Evolutionary conservation across 2,329 filamentous ascomycete genomes (phyloP), one percentile per base, ranked within the genome.

Genomic region (Alternaria sp.): DNA sequence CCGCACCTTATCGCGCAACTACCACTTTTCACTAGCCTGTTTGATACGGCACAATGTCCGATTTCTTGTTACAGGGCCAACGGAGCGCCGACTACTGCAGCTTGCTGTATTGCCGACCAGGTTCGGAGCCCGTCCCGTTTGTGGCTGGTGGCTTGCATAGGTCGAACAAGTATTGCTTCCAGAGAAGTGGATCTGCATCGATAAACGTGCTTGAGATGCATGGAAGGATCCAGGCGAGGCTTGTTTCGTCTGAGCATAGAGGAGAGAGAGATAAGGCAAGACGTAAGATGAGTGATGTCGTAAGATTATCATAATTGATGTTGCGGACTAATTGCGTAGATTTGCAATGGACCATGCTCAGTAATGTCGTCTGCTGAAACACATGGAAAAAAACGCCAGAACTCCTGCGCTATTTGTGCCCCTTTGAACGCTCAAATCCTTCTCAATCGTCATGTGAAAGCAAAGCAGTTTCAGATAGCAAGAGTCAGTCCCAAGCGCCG

Each of bases 1-100:
- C 51, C 56, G 56, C 60, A 55, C 55, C 49, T 54, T 59, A 49
- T 49, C 59, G 36, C 27, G 51, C 59, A 54, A 40, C 57, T 53
- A 53, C 40, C 43, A 49, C 38, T 20, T 16, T 44, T 45, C 40
- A 36, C 60, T 62, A 59, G 48, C 56, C 51, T 34, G 32, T 62
- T 52, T 50, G 41, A 48, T 20, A 22, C 59, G 34, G 48, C 32
- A 45, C 36, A 32, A 57, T 32, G 36, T 38, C 34, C 44, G 20
- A 32, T 49, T 49, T 49, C 32, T 34, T 57, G 46, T 34, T 40
- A 52, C 49, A 57, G 48, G 58, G 40, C 38, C 48, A 46, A 27
- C 32, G 27, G 14, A 32, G 46, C 20, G 25, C 58, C 49, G 41
- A 36, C 49, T 61, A 49, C 43, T 52, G 54, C 40, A 58, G 36